Evolutionary conservation across 768 basidiomycete species (phyloP).

Genomic region (Mrakia gelida): DNA sequence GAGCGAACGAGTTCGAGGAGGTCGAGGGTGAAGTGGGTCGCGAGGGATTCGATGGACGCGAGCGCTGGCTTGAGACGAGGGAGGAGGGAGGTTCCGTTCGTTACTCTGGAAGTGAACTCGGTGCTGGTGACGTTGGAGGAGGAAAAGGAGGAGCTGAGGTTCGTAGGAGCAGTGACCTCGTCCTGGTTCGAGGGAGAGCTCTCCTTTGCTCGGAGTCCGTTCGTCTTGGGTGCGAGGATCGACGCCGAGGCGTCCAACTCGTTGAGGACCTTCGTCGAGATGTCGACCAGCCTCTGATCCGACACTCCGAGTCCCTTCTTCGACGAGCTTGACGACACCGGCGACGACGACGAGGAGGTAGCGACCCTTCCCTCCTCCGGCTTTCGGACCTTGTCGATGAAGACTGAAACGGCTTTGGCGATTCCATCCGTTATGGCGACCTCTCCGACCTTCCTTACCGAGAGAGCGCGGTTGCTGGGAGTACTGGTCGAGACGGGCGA

Average conservation of each 20-base stretch:
- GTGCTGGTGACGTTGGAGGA: neutral
- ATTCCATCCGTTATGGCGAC: neutral
- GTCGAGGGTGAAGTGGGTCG: neutral
- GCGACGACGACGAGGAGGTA: neutral
- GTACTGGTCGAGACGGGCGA: neutral
- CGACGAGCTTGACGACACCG: neutral
- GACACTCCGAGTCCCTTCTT: neutral
- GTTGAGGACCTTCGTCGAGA: neutral
- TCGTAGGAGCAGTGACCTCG: neutral
- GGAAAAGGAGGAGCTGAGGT: neutral
- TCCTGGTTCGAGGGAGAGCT: neutral
- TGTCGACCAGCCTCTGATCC: neutral
- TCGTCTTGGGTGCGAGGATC: neutral
- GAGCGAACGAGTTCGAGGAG: neutral
- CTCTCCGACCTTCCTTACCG: conserved; percentile 1
- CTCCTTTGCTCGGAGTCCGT: neutral
- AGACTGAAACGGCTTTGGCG: neutral
- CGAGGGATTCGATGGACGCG: neutral
- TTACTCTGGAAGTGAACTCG: too few species aligned
- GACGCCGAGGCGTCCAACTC: neutral
- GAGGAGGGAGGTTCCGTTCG: neutral
- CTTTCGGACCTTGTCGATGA: neutral
- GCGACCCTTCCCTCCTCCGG: neutral
- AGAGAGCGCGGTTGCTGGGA: neutral
- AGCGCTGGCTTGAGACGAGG: neutral